Conservation (phyloP, 169 alveolate species). For the Fabrea salina region DNA sequence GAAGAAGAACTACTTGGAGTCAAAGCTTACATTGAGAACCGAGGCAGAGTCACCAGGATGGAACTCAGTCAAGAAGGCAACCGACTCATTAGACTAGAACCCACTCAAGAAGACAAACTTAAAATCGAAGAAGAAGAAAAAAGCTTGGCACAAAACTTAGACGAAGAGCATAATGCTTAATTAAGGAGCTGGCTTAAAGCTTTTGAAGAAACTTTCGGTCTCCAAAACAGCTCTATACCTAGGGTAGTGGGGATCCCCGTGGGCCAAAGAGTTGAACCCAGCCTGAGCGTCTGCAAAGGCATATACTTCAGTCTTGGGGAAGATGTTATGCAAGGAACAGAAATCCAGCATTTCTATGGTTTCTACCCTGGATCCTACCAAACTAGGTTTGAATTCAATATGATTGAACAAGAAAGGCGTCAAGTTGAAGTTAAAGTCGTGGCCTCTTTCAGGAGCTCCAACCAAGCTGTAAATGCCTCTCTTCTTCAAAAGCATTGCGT, state of each 20-base stretch:
- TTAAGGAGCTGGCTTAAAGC: no score
- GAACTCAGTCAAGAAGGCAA: slow-evolving; percentile 71
- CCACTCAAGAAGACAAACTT: slow-evolving; percentile 59
- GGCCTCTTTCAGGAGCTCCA: neutral
- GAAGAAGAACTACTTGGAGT: slow-evolving; percentile 63
- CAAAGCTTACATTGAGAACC: slow-evolving; percentile 39
- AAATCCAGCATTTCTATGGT: neutral
- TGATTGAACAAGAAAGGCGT: neutral
- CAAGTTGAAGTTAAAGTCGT: neutral
- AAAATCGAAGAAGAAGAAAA: slow-evolving; percentile 41
- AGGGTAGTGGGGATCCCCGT: neutral
- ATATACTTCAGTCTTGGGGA: neutral
- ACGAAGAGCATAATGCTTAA: slow-evolving; percentile 18
- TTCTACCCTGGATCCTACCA: neutral
- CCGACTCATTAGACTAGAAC: slow-evolving; percentile 69
- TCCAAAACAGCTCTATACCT: slow-evolving; percentile 20
- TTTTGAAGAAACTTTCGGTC: neutral
- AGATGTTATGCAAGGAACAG: neutral
- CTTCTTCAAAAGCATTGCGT: neutral
- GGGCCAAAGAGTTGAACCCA: slow-evolving; percentile 1
- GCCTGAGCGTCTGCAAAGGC: neutral
- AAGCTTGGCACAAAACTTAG: slow-evolving; percentile 30
- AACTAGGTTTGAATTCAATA: neutral
- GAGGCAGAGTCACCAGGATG: slow-evolving; percentile 71
- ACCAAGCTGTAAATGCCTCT: neutral